Base-by-base conservation (phyloP, 1,284 basidiomycete genomes). In the Puccinia triticina region DNA sequence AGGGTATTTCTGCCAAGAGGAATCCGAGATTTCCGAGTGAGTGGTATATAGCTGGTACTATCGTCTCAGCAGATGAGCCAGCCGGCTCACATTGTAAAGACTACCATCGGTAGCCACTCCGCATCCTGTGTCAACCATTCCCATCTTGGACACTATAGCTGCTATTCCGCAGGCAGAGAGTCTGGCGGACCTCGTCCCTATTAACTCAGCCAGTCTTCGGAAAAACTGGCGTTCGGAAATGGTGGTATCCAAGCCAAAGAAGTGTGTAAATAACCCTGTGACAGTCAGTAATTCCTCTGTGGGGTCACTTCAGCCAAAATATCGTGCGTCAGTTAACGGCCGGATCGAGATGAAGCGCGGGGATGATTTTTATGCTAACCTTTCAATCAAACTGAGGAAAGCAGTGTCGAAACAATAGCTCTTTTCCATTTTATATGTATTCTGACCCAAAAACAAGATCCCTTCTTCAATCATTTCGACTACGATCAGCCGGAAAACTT, bases 281-380 rank as follows among this genome's bases (percentile, higher is more conserved):
- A 95, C 91, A 90, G 96, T 98, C 75, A 98, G 90, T 61, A 98
- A 91, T 87, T 99, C 96, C 86, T 98, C 96, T n/a, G 96, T 99
- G 1, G 94, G 92, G 88, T 99, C 96, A 85, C 93, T 94, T 86
- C 2, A n/a, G 23, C 23, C 21, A 26, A 75, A 55, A 43, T 74
- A 72, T 50, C 16, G 46, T 50, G 37, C 14, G n/a, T 83, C 32
- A 66, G 40, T 75, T 69, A 53, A 46, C 11, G 50, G 29, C 50
- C 12, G 34, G 53, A 50, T 34, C n/a, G 7, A 73, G 8, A 16
- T n/a, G n/a, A 48, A 48, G 21, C 21, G 40, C 59, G 37, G 71
- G 72, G 69, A 69, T 10, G 55, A 14, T 34, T 34, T 12, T 64
- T 2, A 8, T 23, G 84, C 88, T 77, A 84, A 92, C 92, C 92